Conservation (phyloP, 805 yeast species). For the Teunomyces tritomae region DNA sequence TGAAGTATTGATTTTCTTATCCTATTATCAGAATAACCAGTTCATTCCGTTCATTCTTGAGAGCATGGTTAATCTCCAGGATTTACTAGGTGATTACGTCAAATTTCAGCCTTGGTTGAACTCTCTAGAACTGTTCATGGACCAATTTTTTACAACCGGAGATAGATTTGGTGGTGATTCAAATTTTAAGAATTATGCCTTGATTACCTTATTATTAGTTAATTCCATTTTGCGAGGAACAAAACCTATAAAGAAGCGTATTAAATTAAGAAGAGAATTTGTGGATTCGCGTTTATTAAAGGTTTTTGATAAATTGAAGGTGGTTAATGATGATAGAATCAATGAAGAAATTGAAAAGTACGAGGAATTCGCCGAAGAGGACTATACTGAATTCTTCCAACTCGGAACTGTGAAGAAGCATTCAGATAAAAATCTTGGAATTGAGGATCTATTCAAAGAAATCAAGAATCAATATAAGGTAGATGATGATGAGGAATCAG, state of each 20-base stretch:
- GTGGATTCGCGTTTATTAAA: slow-evolving; percentile 33
- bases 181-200: slow-evolving; percentile 30
- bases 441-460: slow-evolving; percentile 12
- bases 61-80: slow-evolving; percentile 33
- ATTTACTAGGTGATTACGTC: slow-evolving; percentile 31
- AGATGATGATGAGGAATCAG: slow-evolving; percentile 6
- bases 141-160: slow-evolving; percentile 23
- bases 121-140: slow-evolving; percentile 34
- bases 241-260: slow-evolving; percentile 24
- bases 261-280: slow-evolving; percentile 33
- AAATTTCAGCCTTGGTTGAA: slow-evolving; percentile 43
- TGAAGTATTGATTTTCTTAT: slow-evolving; percentile 39
- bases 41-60: slow-evolving; percentile 27
- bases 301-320: slow-evolving; percentile 34
- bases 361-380: slow-evolving; percentile 40
- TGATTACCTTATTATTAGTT: slow-evolving; percentile 35
- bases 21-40: slow-evolving; percentile 24
- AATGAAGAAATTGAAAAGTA: slow-evolving; percentile 38
- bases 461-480: slow-evolving; percentile 10
- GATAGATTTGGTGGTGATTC: slow-evolving; percentile 14
- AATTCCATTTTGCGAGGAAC: slow-evolving; percentile 33
- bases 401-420: slow-evolving; percentile 6
- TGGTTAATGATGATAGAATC: slow-evolving; percentile 28
- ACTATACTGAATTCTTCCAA: slow-evolving; percentile 24
- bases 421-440: slow-evolving; percentile 6